A percentile compares a stretch with the other conserved stretches of the same genome.
Conservation (phyloP, 257 asterid genomes). For the Nicotiana attenuata region DNA sequence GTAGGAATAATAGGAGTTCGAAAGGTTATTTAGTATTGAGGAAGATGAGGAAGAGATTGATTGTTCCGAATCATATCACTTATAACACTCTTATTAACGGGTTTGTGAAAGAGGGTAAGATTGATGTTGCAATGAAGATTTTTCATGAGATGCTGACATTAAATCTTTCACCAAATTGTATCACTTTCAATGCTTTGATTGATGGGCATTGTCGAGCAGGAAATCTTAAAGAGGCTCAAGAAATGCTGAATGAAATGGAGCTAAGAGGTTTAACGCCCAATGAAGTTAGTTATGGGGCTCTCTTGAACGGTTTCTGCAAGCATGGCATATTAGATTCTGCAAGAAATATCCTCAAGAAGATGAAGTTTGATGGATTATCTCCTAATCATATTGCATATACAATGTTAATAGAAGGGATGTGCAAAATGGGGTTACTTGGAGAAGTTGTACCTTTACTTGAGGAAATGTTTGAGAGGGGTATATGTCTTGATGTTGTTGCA, state of each 20-base stretch:
- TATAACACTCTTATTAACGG: constrained; percentile 80
- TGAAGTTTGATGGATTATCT: constrained; percentile 43
- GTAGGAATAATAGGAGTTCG: constrained; percentile 54
- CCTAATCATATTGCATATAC: constrained; percentile 50
- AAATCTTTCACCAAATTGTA: constrained; percentile 51
- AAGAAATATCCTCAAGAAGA: constrained; percentile 40
- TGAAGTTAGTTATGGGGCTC: constrained; percentile 71
- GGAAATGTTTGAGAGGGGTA: constrained; percentile 41
- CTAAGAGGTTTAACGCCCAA: constrained; percentile 46
- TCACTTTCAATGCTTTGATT: constrained; percentile 69
- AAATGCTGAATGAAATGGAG: constrained; percentile 61
- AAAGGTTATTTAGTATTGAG: constrained; percentile 71
- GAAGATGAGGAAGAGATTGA: constrained; percentile 61
- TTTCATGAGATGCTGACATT: constrained; percentile 59
- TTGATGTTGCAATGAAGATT: constrained; percentile 54
- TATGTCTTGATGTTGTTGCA: constrained; percentile 59
- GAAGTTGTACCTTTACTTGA: constrained; percentile 48
- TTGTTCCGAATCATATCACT: constrained; percentile 68
- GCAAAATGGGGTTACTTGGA: constrained; percentile 46
- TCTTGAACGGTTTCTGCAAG: constrained; percentile 78
- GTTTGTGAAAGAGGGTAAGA: constrained; percentile 74
- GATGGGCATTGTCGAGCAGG: constrained; percentile 71
- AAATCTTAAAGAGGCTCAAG: constrained; percentile 49
- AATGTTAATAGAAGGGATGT: constrained; percentile 54
- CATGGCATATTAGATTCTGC: constrained; percentile 59